A percentile compares a stretch with the other conserved stretches of the same genome.
phyloP scores from a whole-genome alignment of 352 stramenopile genomes.

The Elongisporangium prolatum region DNA sequence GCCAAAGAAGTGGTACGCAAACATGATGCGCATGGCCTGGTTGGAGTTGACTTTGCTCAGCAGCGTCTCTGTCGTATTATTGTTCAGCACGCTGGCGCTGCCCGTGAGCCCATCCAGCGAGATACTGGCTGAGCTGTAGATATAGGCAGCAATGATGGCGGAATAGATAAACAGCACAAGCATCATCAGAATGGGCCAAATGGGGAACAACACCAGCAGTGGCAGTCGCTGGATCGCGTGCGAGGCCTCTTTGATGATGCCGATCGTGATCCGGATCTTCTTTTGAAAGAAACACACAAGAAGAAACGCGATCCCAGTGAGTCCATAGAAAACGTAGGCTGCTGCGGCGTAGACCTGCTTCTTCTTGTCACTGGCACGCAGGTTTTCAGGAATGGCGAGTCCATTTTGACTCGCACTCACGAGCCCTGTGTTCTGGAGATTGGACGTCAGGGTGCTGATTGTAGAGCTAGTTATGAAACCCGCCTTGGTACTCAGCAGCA shows the following conservation, averaged over 20 bases:
- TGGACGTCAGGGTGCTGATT: conserved; percentile 34
- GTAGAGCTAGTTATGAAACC: conserved; percentile 52
- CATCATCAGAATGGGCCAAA: conserved; percentile 58
- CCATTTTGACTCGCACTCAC: conserved; percentile 31
- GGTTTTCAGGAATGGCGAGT: conserved; percentile 44
- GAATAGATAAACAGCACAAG: conserved; percentile 63
- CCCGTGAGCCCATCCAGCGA: conserved; percentile 28
- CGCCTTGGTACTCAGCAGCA: conserved; percentile 73
- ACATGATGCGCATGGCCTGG: conserved; percentile 60
- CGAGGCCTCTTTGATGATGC: conserved; percentile 78
- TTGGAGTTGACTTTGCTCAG: conserved; percentile 42
- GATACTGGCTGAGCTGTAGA: conserved; percentile 60
- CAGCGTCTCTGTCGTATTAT: conserved; percentile 16
- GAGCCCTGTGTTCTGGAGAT: conserved; percentile 30
- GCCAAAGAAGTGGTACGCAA: conserved; percentile 90
- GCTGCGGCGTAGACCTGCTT: conserved; percentile 53
- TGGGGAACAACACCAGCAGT: conserved; percentile 60
- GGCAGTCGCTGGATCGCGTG: conserved; percentile 53
- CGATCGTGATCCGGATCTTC: conserved; percentile 68
- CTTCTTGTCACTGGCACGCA: conserved; percentile 51
- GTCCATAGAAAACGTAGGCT: conserved; percentile 58
- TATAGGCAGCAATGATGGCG: conserved; percentile 52
- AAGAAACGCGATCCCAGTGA: conserved; percentile 57
- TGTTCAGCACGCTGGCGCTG: conserved; percentile 7
- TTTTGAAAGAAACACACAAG: conserved; percentile 85